phyloP scores from a whole-genome alignment of 495 filamentous ascomycete genomes.

The Chaetomium tenue region DNA sequence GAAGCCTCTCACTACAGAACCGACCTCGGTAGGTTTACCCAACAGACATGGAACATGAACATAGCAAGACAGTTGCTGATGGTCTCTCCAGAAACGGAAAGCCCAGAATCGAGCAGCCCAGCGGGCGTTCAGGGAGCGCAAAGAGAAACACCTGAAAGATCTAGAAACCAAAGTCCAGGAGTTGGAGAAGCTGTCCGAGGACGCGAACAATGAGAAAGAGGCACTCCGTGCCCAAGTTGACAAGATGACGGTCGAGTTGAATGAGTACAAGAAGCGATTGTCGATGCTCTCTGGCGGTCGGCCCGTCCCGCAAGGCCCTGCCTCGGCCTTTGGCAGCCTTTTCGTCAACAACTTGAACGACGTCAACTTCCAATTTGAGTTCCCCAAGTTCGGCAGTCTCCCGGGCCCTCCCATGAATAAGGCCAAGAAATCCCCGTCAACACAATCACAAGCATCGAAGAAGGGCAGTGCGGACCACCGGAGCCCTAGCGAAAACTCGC shows the following conservation, averaged over 20 bases:
- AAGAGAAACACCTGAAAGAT: constrained; percentile 96
- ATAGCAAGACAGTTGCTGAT: constrained; percentile 45
- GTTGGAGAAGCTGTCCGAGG: constrained; percentile 81
- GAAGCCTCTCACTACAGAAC: constrained; percentile 93
- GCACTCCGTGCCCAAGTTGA: constrained; percentile 82
- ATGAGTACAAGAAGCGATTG: constrained; percentile 84
- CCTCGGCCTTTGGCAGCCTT: constrained; percentile 40
- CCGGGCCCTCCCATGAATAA: constrained; percentile 60
- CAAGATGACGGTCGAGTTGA: constrained; percentile 77
- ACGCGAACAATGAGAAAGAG: constrained; percentile 81
- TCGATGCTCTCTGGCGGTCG: constrained; percentile 53
- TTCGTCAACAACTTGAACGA: constrained; percentile 67
- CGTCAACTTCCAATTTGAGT: constrained; percentile 80
- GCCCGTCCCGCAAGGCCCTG: constrained; percentile 25
- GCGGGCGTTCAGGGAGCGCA: constrained; percentile 93
- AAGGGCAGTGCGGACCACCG: constrained; percentile 31
- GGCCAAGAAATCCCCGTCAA: constrained; percentile 29
- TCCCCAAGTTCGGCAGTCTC: constrained; percentile 81
- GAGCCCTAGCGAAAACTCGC: constrained; percentile 36
- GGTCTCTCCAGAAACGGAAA: constrained; percentile 80
- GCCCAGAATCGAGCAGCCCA: constrained; percentile 97
- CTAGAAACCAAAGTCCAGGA: constrained; percentile 92
- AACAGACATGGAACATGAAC: background rate
- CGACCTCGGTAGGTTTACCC: constrained; percentile 75
- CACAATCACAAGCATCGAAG: constrained; percentile 27